Percentiles rank a stretch among this genome's conserved stretches.
Evolutionary conservation across 768 basidiomycete species (phyloP).

Genomic region (Pisolithus microcarpus): DNA sequence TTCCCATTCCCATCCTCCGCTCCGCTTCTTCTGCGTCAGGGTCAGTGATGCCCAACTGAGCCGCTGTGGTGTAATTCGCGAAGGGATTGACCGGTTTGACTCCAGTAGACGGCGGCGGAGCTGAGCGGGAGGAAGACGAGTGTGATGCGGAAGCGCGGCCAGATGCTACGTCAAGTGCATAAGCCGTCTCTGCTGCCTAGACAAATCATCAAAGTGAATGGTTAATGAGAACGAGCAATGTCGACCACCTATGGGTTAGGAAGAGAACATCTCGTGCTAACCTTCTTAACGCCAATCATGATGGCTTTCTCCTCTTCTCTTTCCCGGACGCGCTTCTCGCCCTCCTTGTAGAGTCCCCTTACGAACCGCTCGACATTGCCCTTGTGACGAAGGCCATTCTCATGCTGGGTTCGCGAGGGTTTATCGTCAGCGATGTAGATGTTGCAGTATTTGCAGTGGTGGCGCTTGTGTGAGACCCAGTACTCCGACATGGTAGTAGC

Average conservation of each 20-base stretch:
- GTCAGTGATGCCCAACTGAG: slow-evolving; percentile 73
- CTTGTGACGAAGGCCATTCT: slow-evolving; percentile 88
- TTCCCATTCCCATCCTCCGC: slow-evolving; percentile 54
- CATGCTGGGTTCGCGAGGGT: slow-evolving; percentile 86
- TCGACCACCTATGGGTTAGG: no score
- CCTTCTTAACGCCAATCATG: slow-evolving; percentile 81
- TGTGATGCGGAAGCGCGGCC: slow-evolving; percentile 38
- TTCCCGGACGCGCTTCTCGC: slow-evolving; percentile 82
- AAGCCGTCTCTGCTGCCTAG: slow-evolving; percentile 76
- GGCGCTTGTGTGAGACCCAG: slow-evolving; percentile 90
- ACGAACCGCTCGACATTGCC: slow-evolving; percentile 93
- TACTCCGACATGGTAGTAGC: slow-evolving; percentile 68
- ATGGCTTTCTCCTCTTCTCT: slow-evolving; percentile 80
- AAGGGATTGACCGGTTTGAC: slow-evolving; percentile 57
- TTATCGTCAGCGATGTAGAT: slow-evolving; percentile 96
- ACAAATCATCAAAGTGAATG: slow-evolving; percentile 1
- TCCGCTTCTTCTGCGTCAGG: slow-evolving; percentile 69
- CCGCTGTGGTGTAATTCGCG: slow-evolving; percentile 84
- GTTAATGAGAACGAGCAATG: not conserved
- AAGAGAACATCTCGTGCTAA: slow-evolving; percentile 15
- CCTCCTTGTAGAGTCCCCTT: slow-evolving; percentile 85
- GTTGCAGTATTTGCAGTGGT: slow-evolving; percentile 96
- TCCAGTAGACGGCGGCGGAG: slow-evolving; percentile 24
- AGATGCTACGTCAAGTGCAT: slow-evolving; percentile 67
- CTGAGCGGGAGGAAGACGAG: slow-evolving; percentile 18